A percentile compares a stretch with the other conserved stretches of the same genome.
phyloP scores from a whole-genome alignment of 371 early-diverging fungal species.

The Mucor sp. region DNA sequence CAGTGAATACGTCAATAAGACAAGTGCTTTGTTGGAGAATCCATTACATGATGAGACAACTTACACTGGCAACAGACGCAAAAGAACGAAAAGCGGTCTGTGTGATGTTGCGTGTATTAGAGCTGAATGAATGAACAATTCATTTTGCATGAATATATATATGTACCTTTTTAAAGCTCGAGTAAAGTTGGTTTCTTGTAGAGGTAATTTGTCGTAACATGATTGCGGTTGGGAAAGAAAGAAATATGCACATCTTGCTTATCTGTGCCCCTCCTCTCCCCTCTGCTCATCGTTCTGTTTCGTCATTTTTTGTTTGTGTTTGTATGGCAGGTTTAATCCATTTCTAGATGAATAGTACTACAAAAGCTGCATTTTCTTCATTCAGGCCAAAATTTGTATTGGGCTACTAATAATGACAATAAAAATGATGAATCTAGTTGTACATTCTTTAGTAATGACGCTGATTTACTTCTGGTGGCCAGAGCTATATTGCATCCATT shows the following conservation, averaged over 20 bases:
- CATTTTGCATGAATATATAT: neutral
- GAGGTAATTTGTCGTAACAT: neutral
- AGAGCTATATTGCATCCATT: too few relatives aligned
- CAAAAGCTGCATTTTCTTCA: neutral
- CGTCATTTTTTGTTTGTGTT: neutral
- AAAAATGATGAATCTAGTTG: too few relatives aligned
- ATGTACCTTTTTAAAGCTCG: neutral
- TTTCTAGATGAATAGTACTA: neutral
- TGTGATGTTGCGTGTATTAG: neutral
- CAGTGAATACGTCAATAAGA: neutral
- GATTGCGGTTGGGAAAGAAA: neutral
- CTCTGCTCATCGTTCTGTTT: neutral
- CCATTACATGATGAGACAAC: neutral
- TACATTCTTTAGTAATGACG: too few relatives aligned
- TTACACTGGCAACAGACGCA: neutral
- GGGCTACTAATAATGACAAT: too few relatives aligned
- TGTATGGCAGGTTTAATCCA: neutral
- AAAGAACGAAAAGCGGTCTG: neutral
- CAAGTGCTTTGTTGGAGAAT: neutral
- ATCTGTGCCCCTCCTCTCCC: neutral
- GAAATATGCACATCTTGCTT: neutral
- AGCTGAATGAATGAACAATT: neutral
- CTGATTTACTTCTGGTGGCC: too few relatives aligned
- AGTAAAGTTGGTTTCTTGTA: neutral
- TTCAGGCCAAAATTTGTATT: too few relatives aligned